phyloP scores from a whole-genome alignment of 331 rosid genomes.

The Quercus tomentella region DNA sequence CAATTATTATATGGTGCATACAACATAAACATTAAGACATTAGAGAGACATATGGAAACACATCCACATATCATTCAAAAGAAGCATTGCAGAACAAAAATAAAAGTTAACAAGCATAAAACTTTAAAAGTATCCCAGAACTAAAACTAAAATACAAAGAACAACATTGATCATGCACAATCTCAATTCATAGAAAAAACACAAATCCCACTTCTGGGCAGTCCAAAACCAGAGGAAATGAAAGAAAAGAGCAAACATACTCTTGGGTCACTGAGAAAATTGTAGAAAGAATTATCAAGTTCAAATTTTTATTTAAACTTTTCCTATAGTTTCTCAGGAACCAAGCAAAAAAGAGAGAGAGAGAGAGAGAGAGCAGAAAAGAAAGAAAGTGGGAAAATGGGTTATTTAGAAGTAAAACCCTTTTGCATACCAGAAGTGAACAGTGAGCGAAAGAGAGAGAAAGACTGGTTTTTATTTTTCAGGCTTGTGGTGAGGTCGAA shows the following conservation, averaged over 20 bases:
- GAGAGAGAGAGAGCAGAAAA: constrained; percentile 24
- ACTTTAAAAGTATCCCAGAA: constrained; percentile 7
- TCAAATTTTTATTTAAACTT: neutral
- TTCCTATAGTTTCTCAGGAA: constrained; percentile 35
- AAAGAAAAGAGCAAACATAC: neutral
- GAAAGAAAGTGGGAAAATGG: constrained; percentile 22
- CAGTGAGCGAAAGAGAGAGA: constrained; percentile 25
- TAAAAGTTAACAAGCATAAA: constrained; percentile 8
- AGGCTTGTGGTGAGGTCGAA: constrained; percentile 39
- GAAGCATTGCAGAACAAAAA: constrained; percentile 9
- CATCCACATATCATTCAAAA: constrained; percentile 8
- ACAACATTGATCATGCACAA: constrained; percentile 21
- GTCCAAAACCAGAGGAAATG: neutral
- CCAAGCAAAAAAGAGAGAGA: constrained; percentile 28
- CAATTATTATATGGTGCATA: neutral
- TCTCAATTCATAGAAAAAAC: constrained; percentile 7
- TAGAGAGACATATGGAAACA: neutral
- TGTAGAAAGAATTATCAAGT: neutral
- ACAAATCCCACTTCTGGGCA: neutral
- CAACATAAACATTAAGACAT: constrained; percentile 2
- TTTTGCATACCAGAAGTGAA: constrained; percentile 24
- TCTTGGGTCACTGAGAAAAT: neutral
- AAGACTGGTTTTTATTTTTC: neutral
- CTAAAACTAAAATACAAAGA: neutral
- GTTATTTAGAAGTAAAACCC: constrained; percentile 19